These are phyloP conservation scores for Metschnikowia vanudenii DNA, from an alignment of 805 yeast species.

Conservation along the genomic window DNA sequence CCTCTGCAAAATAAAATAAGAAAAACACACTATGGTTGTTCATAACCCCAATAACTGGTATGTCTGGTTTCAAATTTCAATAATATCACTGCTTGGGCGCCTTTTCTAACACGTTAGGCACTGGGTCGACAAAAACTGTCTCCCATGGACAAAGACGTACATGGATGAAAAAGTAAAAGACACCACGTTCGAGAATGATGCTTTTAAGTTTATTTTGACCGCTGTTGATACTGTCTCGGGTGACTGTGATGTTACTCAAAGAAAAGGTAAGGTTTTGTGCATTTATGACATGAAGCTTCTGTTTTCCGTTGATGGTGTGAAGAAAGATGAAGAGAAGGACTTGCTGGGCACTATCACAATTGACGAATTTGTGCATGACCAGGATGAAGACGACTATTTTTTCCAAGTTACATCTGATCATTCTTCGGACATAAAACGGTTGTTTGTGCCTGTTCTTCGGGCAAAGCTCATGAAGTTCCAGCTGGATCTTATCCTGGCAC, in stretches of 20 bases:
- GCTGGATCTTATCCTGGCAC: slow-evolving; percentile 56
- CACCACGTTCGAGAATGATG: slow-evolving; percentile 28
- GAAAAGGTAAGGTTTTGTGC: slow-evolving; percentile 78
- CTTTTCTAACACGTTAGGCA: slow-evolving; percentile 45
- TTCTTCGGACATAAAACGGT: slow-evolving; percentile 44
- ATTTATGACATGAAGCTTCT: slow-evolving; percentile 64
- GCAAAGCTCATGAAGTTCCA: slow-evolving; percentile 57
- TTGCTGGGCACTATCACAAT: slow-evolving; percentile 47
- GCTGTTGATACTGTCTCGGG: slow-evolving; percentile 51
- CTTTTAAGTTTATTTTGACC: slow-evolving; percentile 29
- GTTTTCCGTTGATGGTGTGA: slow-evolving; percentile 40
- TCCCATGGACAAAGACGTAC: slow-evolving; percentile 60
- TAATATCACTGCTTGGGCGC: not conserved
- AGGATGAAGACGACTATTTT: slow-evolving; percentile 61
- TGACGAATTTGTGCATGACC: slow-evolving; percentile 78
- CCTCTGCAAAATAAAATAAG: not conserved
- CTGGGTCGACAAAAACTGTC: slow-evolving; percentile 69
- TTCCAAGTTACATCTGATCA: slow-evolving; percentile 44
- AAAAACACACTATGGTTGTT: slow-evolving; percentile 49
- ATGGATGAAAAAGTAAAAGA: slow-evolving; percentile 39
- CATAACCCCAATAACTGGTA: slow-evolving; percentile 71
- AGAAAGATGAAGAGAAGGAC: slow-evolving; percentile 37
- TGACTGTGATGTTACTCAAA: slow-evolving; percentile 79
- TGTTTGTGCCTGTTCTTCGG: slow-evolving; percentile 52
- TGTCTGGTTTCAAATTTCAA: slow-evolving; percentile 19